These are phyloP conservation scores for Agroathelia rolfsii DNA, from an alignment of 1,284 basidiomycete species.

Conservation along the genomic window DNA sequence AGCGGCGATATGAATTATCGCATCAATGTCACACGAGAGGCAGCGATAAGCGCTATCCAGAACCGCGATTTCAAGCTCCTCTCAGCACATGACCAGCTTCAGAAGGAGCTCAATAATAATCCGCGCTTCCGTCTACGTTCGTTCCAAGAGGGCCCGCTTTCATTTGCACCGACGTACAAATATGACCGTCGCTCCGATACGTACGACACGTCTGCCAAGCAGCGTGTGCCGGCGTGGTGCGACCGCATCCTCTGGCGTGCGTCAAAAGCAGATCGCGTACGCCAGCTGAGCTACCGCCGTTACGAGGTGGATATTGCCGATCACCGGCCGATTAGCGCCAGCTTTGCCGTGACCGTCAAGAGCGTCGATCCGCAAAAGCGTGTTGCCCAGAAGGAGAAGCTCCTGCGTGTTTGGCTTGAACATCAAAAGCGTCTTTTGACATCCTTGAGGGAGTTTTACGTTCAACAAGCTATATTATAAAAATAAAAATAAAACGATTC, in stretches of 20 bases:
- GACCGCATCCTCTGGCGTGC: constrained; percentile 87
- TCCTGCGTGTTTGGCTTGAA: constrained; percentile 49
- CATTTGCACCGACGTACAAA: constrained; percentile 91
- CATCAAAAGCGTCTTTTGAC: constrained; percentile 46
- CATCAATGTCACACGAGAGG: constrained; percentile 83
- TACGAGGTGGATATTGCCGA: constrained; percentile 83
- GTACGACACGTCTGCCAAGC: constrained; percentile 87
- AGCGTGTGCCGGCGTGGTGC: constrained; percentile 90
- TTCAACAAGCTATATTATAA: constrained; percentile 19
- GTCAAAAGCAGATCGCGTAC: constrained; percentile 44
- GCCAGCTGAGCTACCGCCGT: constrained; percentile 57
- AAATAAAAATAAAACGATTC: no score
- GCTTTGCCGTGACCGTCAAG: constrained; percentile 67
- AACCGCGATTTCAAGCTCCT: constrained; percentile 58
- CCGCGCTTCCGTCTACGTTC: constrained; percentile 76
- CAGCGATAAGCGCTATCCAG: constrained; percentile 61
- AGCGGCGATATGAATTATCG: constrained; percentile 89
- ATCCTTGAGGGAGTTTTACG: constrained; percentile 45
- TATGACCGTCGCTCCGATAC: constrained; percentile 74
- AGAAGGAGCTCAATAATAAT: constrained; percentile 81
- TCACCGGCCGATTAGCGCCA: constrained; percentile 81
- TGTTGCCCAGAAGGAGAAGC: constrained; percentile 40
- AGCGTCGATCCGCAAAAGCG: constrained; percentile 51
- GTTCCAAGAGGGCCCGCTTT: constrained; percentile 78
- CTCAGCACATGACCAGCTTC: constrained; percentile 78